Conservation (phyloP, 306 rosid species). For the Betula pendula region DNA sequence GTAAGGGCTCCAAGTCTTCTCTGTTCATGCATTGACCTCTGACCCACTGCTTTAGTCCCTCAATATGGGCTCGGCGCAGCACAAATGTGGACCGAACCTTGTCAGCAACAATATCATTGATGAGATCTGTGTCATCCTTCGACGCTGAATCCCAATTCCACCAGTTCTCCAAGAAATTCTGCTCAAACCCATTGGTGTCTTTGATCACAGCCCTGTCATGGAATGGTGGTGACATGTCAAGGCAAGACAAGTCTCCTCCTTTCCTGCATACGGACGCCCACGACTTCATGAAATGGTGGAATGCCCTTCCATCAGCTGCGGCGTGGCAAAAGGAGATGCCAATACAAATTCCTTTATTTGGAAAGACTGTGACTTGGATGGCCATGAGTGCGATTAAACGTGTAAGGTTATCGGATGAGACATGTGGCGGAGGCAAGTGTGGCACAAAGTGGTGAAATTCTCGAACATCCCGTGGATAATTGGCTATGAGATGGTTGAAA, state of each 20-base stretch:
- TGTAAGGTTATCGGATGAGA: not conserved
- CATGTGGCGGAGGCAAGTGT: not conserved
- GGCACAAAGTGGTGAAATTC: constrained; percentile 29
- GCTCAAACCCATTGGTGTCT: constrained; percentile 31
- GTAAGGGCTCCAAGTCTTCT: not conserved
- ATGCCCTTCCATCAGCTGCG: constrained; percentile 20
- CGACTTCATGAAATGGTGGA: constrained; percentile 35
- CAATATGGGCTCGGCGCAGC: constrained; percentile 12
- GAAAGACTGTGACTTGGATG: constrained; percentile 30
- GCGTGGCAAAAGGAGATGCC: constrained; percentile 25
- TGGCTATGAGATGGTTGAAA: constrained; percentile 15
- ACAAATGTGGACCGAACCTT: constrained; percentile 22
- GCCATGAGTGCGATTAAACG: constrained; percentile 24
- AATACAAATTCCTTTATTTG: constrained; percentile 24
- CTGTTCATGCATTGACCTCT: not conserved
- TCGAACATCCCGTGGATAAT: constrained; percentile 16
- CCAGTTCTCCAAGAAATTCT: not conserved
- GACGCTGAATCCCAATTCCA: not conserved
- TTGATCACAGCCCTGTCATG: constrained; percentile 22
- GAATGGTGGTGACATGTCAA: constrained; percentile 20
- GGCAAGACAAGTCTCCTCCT: constrained; percentile 5
- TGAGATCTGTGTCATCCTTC: not conserved
- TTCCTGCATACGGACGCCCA: constrained; percentile 37
- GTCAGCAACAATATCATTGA: not conserved
- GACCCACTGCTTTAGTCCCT: constrained; percentile 25